Evolutionary conservation across 2,329 filamentous ascomycete species (phyloP).

Genomic region (Beauveria varroae): DNA sequence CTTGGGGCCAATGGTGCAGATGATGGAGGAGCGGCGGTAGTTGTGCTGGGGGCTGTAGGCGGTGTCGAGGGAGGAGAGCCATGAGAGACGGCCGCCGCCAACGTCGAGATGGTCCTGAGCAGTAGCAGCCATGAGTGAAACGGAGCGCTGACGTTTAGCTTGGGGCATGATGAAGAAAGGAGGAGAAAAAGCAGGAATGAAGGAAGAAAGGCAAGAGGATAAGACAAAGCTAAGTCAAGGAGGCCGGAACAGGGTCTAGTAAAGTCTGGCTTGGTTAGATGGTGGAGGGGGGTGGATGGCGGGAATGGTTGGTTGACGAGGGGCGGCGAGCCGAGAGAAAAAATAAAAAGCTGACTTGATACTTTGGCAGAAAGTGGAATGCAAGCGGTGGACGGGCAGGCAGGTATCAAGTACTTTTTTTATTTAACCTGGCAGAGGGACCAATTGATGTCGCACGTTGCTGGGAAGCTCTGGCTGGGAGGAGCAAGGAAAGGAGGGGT

Average conservation of each 20-base stretch:
- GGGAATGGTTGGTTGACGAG: slow-evolving; percentile 9
- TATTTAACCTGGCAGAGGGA: not conserved
- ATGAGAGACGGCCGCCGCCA: slow-evolving; percentile 63
- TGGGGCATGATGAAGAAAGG: slow-evolving; percentile 25
- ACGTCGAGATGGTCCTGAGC: slow-evolving; percentile 81
- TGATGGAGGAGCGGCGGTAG: slow-evolving; percentile 95
- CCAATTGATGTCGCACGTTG: slow-evolving; percentile 9
- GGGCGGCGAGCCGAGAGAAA: not conserved
- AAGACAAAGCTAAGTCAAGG: not conserved
- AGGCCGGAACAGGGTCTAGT: slow-evolving; percentile 1
- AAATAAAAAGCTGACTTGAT: not conserved
- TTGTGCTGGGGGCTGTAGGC: slow-evolving; percentile 80
- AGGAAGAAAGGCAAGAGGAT: not conserved
- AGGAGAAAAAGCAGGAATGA: not conserved
- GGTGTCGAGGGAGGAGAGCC: slow-evolving; percentile 71
- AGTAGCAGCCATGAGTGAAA: slow-evolving; percentile 48
- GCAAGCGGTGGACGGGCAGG: slow-evolving; percentile 4
- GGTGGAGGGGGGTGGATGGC: slow-evolving; percentile 4
- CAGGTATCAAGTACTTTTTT: not conserved
- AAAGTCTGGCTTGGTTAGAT: not conserved
- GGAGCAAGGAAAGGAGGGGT: not conserved
- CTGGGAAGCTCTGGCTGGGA: not conserved
- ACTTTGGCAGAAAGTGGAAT: slow-evolving; percentile 2
- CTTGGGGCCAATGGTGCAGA: slow-evolving; percentile 98
- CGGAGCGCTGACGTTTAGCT: slow-evolving; percentile 23